Percentiles rank a stretch among this genome's conserved stretches.
phyloP scores from a whole-genome alignment of 2,329 filamentous ascomycete species.

The Xylogone sp. region DNA sequence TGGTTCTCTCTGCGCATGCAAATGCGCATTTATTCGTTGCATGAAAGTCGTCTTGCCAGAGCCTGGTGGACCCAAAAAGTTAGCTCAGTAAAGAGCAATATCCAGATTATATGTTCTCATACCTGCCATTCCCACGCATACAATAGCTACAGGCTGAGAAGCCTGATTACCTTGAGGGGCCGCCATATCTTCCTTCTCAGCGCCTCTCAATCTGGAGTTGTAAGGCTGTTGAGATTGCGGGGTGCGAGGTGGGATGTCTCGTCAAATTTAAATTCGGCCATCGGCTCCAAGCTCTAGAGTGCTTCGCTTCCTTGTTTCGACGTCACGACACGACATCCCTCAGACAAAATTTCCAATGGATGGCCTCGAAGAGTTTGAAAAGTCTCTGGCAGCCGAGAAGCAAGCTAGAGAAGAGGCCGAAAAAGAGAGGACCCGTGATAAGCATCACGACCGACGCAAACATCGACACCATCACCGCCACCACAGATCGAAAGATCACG shows the following conservation, averaged over 20 bases:
- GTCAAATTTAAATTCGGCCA: constrained; percentile 5
- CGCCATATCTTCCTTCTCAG: constrained; percentile 33
- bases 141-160: constrained; percentile 68
- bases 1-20: constrained; percentile 74
- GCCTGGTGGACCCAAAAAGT: constrained; percentile 45
- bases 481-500: constrained; percentile 27
- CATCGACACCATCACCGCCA: constrained; percentile 27
- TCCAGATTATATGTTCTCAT: constrained; percentile 22
- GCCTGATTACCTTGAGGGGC: constrained; percentile 22
- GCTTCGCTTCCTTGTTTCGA: constrained; percentile 1
- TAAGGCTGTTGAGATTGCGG: constrained; percentile 8
- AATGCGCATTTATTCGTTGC: constrained; percentile 93
- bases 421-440: constrained; percentile 40
- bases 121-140: constrained; percentile 97
- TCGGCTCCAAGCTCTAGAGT: not conserved
- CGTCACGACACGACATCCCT: not conserved
- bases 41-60: constrained; percentile 99
- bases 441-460: constrained; percentile 32
- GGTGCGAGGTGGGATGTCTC: constrained; percentile 18
- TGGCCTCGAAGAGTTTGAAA: constrained; percentile 72
- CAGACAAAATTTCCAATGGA: constrained; percentile 36
- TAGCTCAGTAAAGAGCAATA: not conserved
- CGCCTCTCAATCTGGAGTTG: constrained; percentile 3
- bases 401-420: constrained; percentile 46
- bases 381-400: constrained; percentile 65